Conservation (phyloP, 1,139 yeast genomes). For the Sugiyamaella pinicola region DNA sequence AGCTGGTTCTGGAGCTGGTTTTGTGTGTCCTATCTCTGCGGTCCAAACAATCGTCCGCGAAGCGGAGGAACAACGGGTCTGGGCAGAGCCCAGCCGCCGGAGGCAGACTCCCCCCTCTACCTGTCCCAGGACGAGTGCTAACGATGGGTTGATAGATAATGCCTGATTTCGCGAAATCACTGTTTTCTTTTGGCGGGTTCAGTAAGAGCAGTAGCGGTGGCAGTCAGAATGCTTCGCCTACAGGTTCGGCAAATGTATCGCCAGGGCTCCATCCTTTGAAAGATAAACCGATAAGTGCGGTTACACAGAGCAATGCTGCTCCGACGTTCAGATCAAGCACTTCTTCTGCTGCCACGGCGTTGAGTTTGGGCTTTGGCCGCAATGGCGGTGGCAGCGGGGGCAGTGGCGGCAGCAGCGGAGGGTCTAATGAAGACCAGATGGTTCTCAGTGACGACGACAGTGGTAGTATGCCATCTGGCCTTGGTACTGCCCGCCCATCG, state of each 20-base stretch:
- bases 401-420: constrained; percentile 10
- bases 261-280: constrained; percentile 20
- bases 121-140: too few species aligned
- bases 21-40: too few species aligned
- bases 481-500: constrained; percentile 15
- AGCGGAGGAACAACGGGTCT: too few species aligned
- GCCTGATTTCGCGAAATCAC: constrained; percentile 40
- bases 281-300: constrained; percentile 22
- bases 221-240: constrained; percentile 18
- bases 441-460: constrained; percentile 13
- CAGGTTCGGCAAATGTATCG: constrained; percentile 16
- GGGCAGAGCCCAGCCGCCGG: too few species aligned
- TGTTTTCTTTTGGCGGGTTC: constrained; percentile 34
- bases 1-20: too few species aligned
- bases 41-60: too few species aligned
- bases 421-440: constrained; percentile 13
- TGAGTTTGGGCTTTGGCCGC: constrained; percentile 15
- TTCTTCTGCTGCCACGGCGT: constrained; percentile 18
- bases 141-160: constrained; percentile 19
- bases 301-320: constrained; percentile 24
- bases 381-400: constrained; percentile 8
- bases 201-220: constrained; percentile 15
- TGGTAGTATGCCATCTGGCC: constrained; percentile 6
- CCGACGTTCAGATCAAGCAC: constrained; percentile 23
- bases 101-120: too few species aligned